Evolutionary conservation across 2,329 filamentous ascomycete genomes (phyloP).

Genomic region (Ophiostoma montium): DNA sequence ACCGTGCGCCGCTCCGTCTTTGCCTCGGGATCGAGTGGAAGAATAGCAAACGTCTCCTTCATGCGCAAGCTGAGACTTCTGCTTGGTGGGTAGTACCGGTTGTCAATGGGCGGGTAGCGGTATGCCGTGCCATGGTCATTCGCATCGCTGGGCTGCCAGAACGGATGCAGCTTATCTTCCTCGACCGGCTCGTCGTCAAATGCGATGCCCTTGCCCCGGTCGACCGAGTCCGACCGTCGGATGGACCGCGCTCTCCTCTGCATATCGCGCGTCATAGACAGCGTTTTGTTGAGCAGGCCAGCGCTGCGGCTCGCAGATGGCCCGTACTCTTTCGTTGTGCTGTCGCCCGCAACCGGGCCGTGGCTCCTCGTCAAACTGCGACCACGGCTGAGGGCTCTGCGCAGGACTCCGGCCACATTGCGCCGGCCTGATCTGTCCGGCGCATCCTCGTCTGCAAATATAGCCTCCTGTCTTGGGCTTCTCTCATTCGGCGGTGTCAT

Average conservation of each 20-base stretch:
- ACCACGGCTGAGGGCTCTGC: constrained; percentile 29
- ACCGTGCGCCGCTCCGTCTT: constrained; percentile 41
- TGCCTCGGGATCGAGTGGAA: constrained; percentile 32
- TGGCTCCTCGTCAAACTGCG: constrained; percentile 21
- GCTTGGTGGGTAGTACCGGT: constrained; percentile 30
- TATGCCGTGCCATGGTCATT: constrained; percentile 26
- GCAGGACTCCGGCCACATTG: constrained; percentile 34
- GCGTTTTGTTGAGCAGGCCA: constrained; percentile 32
- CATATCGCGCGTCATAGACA: constrained; percentile 33
- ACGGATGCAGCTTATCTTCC: constrained; percentile 41
- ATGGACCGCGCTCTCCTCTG: neutral
- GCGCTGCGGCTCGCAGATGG: constrained; percentile 25
- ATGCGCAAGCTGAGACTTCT: constrained; percentile 37
- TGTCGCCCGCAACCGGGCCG: constrained; percentile 23
- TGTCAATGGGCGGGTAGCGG: constrained; percentile 34
- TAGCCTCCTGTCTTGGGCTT: constrained; percentile 39
- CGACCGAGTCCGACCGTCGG: constrained; percentile 6
- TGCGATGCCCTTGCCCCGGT: constrained; percentile 17
- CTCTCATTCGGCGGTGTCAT: constrained; percentile 39
- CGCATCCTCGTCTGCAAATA: constrained; percentile 27
- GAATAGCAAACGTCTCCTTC: constrained; percentile 46
- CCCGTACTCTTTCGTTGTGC: constrained; percentile 22
- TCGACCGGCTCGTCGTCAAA: constrained; percentile 34
- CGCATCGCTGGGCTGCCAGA: constrained; percentile 40
- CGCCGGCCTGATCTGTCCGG: constrained; percentile 21